Evolutionary conservation across 306 rosid genomes (phyloP), one percentile per base, ranked within the genome.

Genomic region (Macrotyloma uniflorum): DNA sequence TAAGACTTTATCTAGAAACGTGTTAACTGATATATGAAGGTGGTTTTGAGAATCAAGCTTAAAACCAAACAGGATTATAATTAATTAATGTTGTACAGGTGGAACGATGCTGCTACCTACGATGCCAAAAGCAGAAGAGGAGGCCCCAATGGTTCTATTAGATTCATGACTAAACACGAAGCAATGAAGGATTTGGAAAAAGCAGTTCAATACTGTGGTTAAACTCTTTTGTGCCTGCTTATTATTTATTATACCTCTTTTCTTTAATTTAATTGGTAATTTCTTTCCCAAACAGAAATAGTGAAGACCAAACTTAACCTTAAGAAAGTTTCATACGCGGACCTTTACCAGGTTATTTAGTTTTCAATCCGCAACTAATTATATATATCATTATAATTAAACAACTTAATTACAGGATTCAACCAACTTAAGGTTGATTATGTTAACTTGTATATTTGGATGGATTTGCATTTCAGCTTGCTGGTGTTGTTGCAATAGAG

Each of bases 401-500:
- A 24, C n/a, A 5, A 57, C 8, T 24, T 23, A 57, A 57, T 57
- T 57, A 55, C 0, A 1, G 4, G 6, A 12, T 53, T 16, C 8
- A 57, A 57, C 2, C 64, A 55, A 12, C 12, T 53, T 5, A 57
- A 24, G 40, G 14, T 61, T 61, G 22, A 30, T 61, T 7, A 15
- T 8, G n/a, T 33, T 62, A 61, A 61, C 40, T 12, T 24, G 10
- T 26, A 13, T 14, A 58, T 7, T 40, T 42, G 38, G 42, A 6
- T 30, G 20, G 20, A 61, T 30, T 19, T 68, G 54, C 12, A 2
- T 66, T 84, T 66, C 83, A 90, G 96, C 94, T 93, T 36, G 94
- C 97, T 82, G 96, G 97, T 65, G 78, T 90, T 80, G 92, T 93
- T 51, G 92, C 97, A 10, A 88, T 88, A 5, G 94, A 93, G 86